Base-by-base conservation (phyloP, 768 basidiomycete genomes). In the Mycena olivaceomarginata region DNA sequence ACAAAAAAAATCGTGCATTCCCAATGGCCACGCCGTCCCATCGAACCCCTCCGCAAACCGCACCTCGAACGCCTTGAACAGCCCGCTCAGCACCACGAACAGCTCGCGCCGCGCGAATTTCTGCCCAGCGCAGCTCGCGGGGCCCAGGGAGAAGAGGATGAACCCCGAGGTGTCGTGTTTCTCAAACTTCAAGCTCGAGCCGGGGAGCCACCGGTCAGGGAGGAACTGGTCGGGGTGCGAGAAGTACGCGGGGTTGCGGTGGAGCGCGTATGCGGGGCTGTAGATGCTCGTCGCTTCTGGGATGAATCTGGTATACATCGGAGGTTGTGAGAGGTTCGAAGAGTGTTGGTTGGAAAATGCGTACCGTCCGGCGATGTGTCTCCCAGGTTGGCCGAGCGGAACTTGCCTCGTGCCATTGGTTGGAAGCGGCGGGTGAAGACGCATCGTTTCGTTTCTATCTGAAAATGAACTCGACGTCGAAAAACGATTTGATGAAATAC, bases 231-330 rank as follows among this genome's bases (percentile, higher is more conserved):
- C 83, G 53, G 12, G 91, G 62, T 84, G 80, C 0, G 89, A 87
- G 79, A 92, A 92, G 82, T 90, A 83, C 2, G 87, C 85, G n/a
- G 89, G 86, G 77, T 89, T 87, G 18, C 91, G 88, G 68, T 90
- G 90, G 22, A 92, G 79, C 45, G 85, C 82, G 80, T 89, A 90
- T 37, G 79, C 77, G 46, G 88, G 89, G n/a, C 89, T 84, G 74
- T 88, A 89, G 4, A 86, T 84, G 69, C 77, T 86, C 4, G 90
- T 90, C 43, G 88, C 88, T 78, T 86, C 85, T 6, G 90, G 89
- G 13, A 91, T 79, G 73, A 84, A 86, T 73, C 90, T 91, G 68
- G n/a, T 68, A n/a, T 31, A 31, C 31, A 18, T 13, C 18, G 57
- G 41, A 37, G 2, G 31, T 43, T 2, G 13, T 48, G 25, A 59